These are phyloP conservation scores for Pseudopithomyces chartarum DNA, from an alignment of 2,329 filamentous ascomycete species.

Conservation along the genomic window DNA sequence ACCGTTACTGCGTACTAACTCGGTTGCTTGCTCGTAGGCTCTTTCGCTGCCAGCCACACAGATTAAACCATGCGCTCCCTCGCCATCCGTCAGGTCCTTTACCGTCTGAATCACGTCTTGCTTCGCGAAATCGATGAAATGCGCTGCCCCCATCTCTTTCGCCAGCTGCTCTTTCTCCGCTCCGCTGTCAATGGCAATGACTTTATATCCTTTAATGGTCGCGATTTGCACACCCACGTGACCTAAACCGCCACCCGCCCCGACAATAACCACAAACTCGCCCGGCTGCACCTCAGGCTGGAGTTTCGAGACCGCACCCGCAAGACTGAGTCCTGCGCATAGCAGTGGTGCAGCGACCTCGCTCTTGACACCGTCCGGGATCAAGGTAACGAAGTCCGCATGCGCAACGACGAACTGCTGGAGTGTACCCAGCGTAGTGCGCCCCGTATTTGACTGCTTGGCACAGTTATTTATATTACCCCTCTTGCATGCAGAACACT, in stretches of 20 bases:
- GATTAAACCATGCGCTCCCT: conserved; percentile 54
- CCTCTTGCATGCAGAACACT: conserved; percentile 43
- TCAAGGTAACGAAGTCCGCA: conserved; percentile 37
- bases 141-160: conserved; percentile 69
- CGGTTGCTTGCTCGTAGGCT: conserved; percentile 52
- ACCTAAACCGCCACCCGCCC: conserved; percentile 82
- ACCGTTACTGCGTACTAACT: conserved; percentile 51
- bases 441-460: conserved; percentile 49
- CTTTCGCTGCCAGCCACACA: conserved; percentile 53
- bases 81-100: conserved; percentile 46
- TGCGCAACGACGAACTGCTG: conserved; percentile 43
- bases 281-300: conserved; percentile 74
- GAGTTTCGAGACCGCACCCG: conserved; percentile 82
- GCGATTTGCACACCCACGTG: conserved; percentile 78
- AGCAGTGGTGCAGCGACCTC: conserved; percentile 44
- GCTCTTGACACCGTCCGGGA: conserved; percentile 44
- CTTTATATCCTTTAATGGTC: conserved; percentile 82
- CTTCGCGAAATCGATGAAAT: conserved; percentile 79
- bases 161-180: conserved; percentile 76
- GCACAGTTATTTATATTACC: conserved; percentile 50
- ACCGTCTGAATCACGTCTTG: conserved; percentile 48
- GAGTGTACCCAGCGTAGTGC: conserved; percentile 42
- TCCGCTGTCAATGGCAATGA: conserved; percentile 83
- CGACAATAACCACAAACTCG: conserved; percentile 79
- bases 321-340: conserved; percentile 60